phyloP scores from a whole-genome alignment of 148 eudicot genomes.

The Nyssa sinensis region DNA sequence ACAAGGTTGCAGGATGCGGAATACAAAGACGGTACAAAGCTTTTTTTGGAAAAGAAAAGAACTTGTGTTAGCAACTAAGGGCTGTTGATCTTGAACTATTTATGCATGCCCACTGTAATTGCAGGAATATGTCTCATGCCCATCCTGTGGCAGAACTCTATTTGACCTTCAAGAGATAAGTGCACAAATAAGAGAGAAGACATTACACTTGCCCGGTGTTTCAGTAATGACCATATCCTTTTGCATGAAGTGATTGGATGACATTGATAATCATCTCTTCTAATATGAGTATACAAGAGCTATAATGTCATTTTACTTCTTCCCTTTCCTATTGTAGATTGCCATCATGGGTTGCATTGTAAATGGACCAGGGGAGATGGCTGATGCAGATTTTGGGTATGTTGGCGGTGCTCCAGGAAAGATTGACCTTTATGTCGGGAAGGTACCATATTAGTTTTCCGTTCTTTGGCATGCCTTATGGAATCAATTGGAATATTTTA shows the following conservation, averaged over 20 bases:
- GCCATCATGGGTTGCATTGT: conserved; percentile 99
- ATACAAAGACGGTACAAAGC: conserved; percentile 82
- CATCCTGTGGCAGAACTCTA: conserved; percentile 95
- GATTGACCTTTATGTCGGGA: conserved; percentile 94
- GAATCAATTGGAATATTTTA: neutral
- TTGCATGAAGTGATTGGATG: conserved; percentile 1
- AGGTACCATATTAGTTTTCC: conserved; percentile 39
- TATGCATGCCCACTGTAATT: neutral
- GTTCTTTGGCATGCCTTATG: neutral
- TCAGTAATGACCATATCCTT: conserved; percentile 60
- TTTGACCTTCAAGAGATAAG: conserved; percentile 98
- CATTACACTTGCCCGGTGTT: conserved; percentile 98
- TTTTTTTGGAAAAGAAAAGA: neutral
- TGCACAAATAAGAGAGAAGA: conserved; percentile 89
- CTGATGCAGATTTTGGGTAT: conserved; percentile 99
- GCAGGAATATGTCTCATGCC: conserved; percentile 99
- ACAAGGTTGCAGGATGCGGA: conserved; percentile 99
- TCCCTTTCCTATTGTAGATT: conserved; percentile 48
- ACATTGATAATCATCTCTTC: neutral
- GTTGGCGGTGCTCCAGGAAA: conserved; percentile 99
- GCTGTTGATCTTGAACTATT: neutral
- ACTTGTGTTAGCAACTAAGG: neutral
- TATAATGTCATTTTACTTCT: neutral
- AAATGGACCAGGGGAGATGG: conserved; percentile 99
- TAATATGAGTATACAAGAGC: neutral